Evolutionary conservation across 2,329 filamentous ascomycete species (phyloP).

Genomic region (Hypoxylon sp.): DNA sequence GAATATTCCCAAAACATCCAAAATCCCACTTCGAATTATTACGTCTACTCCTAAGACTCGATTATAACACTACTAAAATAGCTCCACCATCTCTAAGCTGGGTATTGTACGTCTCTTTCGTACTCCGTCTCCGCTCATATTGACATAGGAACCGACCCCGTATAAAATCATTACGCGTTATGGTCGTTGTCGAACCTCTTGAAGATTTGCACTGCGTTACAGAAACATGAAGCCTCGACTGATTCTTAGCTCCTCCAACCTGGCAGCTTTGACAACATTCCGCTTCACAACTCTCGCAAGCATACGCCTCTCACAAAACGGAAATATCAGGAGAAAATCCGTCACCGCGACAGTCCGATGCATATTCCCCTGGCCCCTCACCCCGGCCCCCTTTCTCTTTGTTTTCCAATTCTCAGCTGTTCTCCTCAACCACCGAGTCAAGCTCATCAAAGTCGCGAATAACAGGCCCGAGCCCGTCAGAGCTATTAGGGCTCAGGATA

Average conservation of each 20-base stretch:
- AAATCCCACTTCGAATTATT: neutral
- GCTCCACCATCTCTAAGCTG: slow-evolving; percentile 11
- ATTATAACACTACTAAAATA: slow-evolving; percentile 15
- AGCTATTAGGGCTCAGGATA: slow-evolving; percentile 28
- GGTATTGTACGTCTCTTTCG: slow-evolving; percentile 11
- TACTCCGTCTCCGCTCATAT: neutral
- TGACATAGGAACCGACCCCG: neutral
- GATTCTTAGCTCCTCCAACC: neutral
- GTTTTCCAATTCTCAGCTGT: too few species aligned
- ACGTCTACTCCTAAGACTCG: neutral
- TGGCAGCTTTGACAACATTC: too few species aligned
- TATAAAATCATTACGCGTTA: slow-evolving; percentile 1
- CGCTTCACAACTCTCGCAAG: neutral
- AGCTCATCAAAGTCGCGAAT: slow-evolving; percentile 46
- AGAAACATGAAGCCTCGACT: neutral
- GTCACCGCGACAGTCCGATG: neutral
- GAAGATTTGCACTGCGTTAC: too few species aligned
- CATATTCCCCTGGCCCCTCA: neutral
- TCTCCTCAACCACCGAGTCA: slow-evolving; percentile 40
- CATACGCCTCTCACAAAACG: neutral
- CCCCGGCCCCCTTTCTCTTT: too few species aligned
- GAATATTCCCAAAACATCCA: neutral
- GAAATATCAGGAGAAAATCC: neutral
- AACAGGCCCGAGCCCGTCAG: slow-evolving; percentile 32
- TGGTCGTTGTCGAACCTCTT: neutral